phyloP scores from a whole-genome alignment of 2,329 filamentous ascomycete species.

The Claviceps sp. region DNA sequence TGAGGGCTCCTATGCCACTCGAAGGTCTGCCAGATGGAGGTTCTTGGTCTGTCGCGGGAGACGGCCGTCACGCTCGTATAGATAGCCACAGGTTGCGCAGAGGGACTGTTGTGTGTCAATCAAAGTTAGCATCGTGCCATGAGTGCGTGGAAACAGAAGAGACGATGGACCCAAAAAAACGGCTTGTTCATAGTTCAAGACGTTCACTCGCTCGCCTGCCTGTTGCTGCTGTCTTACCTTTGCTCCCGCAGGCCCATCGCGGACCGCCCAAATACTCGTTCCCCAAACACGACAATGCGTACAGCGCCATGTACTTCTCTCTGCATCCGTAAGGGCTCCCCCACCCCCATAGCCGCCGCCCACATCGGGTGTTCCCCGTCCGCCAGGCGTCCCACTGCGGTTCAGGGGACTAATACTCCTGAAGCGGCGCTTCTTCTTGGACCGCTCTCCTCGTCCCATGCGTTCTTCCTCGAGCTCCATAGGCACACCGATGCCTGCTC shows the following conservation, averaged over 20 bases:
- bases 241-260: conserved; percentile 76
- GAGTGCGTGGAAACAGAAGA: no score
- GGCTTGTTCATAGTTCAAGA: no score
- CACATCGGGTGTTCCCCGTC: conserved; percentile 69
- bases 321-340: conserved; percentile 57
- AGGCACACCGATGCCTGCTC: conserved; percentile 18
- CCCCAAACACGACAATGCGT: conserved; percentile 80
- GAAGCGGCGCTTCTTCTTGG: conserved; percentile 90
- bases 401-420: conserved; percentile 72
- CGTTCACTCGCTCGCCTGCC: no score
- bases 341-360: conserved; percentile 60
- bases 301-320: conserved; percentile 77
- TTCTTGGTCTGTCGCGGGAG: conserved; percentile 45
- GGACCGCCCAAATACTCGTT: conserved; percentile 82
- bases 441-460: conserved; percentile 82
- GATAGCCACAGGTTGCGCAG: conserved; percentile 83
- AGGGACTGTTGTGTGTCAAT: conserved; percentile 46
- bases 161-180: no score
- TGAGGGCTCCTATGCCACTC: conserved; percentile 15
- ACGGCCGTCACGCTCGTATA: conserved; percentile 77
- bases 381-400: conserved; percentile 49
- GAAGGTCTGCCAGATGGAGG: conserved; percentile 18
- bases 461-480: conserved; percentile 57
- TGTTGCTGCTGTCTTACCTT: conserved; percentile 43
- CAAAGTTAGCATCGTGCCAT: no score